Evolutionary conservation across 306 rosid genomes (phyloP).

Genomic region (Oemleria cerasiformis): DNA sequence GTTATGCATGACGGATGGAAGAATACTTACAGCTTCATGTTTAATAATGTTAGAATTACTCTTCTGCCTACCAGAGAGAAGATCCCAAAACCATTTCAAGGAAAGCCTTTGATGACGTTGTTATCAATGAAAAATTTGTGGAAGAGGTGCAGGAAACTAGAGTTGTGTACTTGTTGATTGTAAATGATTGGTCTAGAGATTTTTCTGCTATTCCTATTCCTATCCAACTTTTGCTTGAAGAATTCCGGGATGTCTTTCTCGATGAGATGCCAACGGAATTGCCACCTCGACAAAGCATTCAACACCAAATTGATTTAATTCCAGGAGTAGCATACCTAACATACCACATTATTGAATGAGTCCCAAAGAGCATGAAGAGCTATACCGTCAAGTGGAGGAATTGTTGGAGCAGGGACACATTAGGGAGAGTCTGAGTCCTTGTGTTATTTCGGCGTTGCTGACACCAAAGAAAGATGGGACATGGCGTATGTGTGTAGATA

Average conservation of each 20-base stretch:
- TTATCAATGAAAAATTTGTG: neutral
- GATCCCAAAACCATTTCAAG: neutral
- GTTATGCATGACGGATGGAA: neutral
- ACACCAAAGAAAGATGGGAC: too few relatives aligned
- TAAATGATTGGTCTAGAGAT: neutral
- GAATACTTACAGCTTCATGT: neutral
- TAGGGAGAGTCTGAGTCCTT: too few relatives aligned
- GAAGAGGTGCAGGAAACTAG: neutral
- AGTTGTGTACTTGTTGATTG: neutral
- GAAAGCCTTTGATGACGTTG: too few relatives aligned
- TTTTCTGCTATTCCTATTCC: neutral
- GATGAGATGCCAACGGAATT: neutral
- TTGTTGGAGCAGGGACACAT: neutral
- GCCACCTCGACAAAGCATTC: neutral
- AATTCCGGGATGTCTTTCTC: neutral
- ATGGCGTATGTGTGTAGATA: too few relatives aligned
- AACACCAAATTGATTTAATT: neutral
- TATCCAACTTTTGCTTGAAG: neutral
- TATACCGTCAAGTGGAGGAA: neutral
- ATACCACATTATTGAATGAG: neutral
- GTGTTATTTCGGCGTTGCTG: too few relatives aligned
- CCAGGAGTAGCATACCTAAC: constrained; percentile 1
- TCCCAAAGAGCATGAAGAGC: neutral
- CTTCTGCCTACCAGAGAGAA: neutral
- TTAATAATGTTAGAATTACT: neutral